Percentiles rank a stretch among this genome's conserved stretches.
phyloP scores from a whole-genome alignment of 2,329 filamentous ascomycete species.

The Curvularia hawaiiensis region DNA sequence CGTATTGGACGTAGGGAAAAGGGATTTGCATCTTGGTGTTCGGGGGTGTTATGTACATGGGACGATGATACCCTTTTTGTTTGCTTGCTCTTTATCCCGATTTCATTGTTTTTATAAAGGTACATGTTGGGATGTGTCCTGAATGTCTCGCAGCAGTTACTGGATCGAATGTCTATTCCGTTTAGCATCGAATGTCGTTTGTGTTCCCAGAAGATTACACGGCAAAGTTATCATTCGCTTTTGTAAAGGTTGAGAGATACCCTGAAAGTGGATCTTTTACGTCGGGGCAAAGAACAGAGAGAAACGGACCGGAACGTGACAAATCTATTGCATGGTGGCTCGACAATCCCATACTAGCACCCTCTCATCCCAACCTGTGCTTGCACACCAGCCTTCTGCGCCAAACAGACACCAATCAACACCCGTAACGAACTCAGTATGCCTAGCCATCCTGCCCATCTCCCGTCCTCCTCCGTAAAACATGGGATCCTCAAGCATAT shows the following conservation, averaged over 20 bases:
- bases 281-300: neutral
- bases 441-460: slow-evolving; percentile 84
- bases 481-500: slow-evolving; percentile 44
- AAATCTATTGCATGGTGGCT: slow-evolving; percentile 57
- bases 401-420: slow-evolving; percentile 99
- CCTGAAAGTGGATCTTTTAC: neutral
- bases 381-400: slow-evolving; percentile 92
- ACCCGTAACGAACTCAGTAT: slow-evolving; percentile 95
- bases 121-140: no score
- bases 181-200: neutral
- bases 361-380: slow-evolving; percentile 91
- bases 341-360: slow-evolving; percentile 92
- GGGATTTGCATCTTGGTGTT: slow-evolving; percentile 13
- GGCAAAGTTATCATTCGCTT: neutral
- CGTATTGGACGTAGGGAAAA: neutral
- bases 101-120: neutral
- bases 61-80: slow-evolving; percentile 28
- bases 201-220: neutral
- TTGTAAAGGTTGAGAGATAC: neutral
- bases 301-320: neutral
- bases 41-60: slow-evolving; percentile 9
- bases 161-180: neutral
- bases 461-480: slow-evolving; percentile 65
- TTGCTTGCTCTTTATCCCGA: neutral
- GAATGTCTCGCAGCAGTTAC: neutral